Evolutionary conservation across 2,329 filamentous ascomycete genomes (phyloP).

Genomic region (Pseudogymnoascus sp.): DNA sequence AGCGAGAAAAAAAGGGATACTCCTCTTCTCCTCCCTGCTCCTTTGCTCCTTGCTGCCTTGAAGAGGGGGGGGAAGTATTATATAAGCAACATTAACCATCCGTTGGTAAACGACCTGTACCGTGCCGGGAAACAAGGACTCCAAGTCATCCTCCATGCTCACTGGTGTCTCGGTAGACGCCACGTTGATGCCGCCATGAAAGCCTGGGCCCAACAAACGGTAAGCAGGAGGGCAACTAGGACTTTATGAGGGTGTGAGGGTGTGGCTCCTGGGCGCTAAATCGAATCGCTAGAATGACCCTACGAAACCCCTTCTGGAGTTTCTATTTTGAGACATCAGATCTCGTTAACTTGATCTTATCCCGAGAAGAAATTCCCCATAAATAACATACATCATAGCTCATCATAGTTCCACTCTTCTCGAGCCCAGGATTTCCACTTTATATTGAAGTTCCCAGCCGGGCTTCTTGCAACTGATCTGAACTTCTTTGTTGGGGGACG

Average conservation of each 20-base stretch:
- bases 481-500: background rate
- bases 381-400: background rate
- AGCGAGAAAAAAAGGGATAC: background rate
- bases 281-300: background rate
- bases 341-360: background rate
- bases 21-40: background rate
- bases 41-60: background rate
- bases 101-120: background rate
- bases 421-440: background rate
- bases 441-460: background rate
- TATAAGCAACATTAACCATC: background rate
- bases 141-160: background rate
- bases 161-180: conserved; percentile 4
- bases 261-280: background rate
- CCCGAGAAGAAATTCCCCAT: background rate
- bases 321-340: background rate
- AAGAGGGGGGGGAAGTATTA: background rate
- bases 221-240: background rate
- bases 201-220: background rate
- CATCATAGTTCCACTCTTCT: background rate
- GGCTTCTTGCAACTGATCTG: background rate
- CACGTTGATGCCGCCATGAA: background rate
- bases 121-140: background rate
- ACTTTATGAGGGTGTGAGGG: background rate
- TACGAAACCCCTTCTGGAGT: background rate